Percentiles rank a stretch among this genome's conserved stretches.
phyloP scores from a whole-genome alignment of 2,329 filamentous ascomycete species.

The Fusarium papillatum region DNA sequence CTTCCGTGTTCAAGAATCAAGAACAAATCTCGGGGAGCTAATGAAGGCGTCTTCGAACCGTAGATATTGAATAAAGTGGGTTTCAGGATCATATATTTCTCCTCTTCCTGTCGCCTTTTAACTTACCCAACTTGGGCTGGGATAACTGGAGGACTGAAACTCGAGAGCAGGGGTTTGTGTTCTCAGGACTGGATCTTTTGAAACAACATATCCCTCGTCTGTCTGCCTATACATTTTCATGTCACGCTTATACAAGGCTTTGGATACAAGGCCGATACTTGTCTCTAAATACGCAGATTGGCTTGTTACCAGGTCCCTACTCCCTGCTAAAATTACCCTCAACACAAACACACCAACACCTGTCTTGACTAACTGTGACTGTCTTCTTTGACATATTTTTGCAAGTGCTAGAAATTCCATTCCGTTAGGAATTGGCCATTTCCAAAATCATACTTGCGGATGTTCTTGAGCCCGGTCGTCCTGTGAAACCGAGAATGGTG shows the following conservation, averaged over 20 bases:
- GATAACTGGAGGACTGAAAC: neutral
- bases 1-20: too few relatives aligned
- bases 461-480: too few relatives aligned
- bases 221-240: neutral
- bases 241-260: neutral
- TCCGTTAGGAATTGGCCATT: neutral
- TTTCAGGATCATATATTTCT: too few relatives aligned
- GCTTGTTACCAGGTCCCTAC: too few relatives aligned
- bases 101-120: too few relatives aligned
- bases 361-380: neutral
- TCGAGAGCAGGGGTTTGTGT: neutral
- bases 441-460: neutral
- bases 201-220: neutral
- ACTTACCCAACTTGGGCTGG: neutral
- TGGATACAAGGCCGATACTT: neutral
- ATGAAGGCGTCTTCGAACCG: too few relatives aligned
- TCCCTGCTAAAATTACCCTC: too few relatives aligned
- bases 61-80: too few relatives aligned
- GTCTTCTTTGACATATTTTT: neutral
- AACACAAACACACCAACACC: too few relatives aligned
- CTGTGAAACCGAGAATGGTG: neutral
- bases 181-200: neutral
- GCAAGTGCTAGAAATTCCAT: neutral
- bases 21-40: too few relatives aligned
- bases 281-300: too few relatives aligned